Base-by-base conservation (phyloP, 2,329 filamentous ascomycete species). In the Metarhizium album region DNA sequence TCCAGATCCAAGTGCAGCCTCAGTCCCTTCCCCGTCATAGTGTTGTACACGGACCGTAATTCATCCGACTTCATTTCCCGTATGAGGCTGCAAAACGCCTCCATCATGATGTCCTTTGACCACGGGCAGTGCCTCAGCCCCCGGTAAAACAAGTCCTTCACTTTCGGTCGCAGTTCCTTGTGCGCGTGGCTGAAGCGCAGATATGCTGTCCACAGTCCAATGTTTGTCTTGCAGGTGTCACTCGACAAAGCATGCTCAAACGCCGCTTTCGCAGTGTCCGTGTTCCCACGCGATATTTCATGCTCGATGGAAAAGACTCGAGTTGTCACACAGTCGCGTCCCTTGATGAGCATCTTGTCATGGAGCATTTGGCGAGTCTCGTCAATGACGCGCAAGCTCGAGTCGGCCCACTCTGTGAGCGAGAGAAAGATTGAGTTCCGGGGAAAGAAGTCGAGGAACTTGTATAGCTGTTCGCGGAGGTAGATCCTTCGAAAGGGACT, bases 381-480 rank as follows among this genome's bases (percentile, higher is more conserved):
- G 58, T 94, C 87, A 54, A 89, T 79, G 49, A 93, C 76, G 23
- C 83, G 78, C 42, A 88, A 79, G 7, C 83, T 79, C 2, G 80
- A 74, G 62, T 91, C 84, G 54, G 87, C 83, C 73, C 83, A 86
- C n/a, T 82, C 77, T 55, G 85, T 85, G 0, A 93, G 69, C 1
- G 78, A 73, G 1, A 94, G 74, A 54, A 96, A 84, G 5, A 88
- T 74, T 1, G 82, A 86, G 67, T 95, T 96, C 46, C 74, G 72
- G 0, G 90, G 88, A 62, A 90, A 95, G 6, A 70, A 62, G 0
- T 60, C 58, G 22, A 93, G 71, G 54, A 84, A 86, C 2, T 72
- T 67, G 4, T 71, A 67, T 1, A 95, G 68, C 13, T 83, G 70
- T 7, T 75, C 67, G 42, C 86, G 82, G 33, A 94, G 65, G 18